These are phyloP conservation scores for Exophiala lecanii-corni DNA, from an alignment of 2,329 filamentous ascomycete genomes.

Conservation along the genomic window DNA sequence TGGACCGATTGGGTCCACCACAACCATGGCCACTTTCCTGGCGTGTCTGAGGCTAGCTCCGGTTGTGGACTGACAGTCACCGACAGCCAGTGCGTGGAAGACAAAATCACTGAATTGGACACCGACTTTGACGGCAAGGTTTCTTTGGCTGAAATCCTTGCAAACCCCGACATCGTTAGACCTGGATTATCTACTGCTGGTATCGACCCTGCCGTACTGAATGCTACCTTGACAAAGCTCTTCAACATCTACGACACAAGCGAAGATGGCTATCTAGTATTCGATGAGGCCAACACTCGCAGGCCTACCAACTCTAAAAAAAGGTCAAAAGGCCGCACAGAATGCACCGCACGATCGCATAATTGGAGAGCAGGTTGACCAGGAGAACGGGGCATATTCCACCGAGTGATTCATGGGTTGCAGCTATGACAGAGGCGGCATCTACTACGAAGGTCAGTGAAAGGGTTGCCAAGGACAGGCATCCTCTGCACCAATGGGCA, in stretches of 20 bases:
- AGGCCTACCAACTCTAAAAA: background rate
- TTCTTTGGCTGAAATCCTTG: constrained; percentile 4
- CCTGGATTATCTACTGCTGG: background rate
- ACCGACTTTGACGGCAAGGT: constrained; percentile 1
- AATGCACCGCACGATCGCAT: background rate
- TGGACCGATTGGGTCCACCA: constrained; percentile 1
- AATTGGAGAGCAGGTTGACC: background rate
- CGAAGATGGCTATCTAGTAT: constrained; percentile 1
- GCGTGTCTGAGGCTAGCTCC: background rate
- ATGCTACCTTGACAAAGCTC: background rate
- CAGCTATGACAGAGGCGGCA: background rate
- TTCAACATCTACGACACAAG: constrained; percentile 5
- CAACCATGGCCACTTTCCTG: background rate
- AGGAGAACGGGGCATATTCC: background rate
- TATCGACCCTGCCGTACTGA: background rate
- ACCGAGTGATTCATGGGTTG: background rate
- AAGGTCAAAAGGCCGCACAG: background rate
- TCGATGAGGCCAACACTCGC: constrained; percentile 1
- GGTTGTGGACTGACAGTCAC: background rate
- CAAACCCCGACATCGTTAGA: constrained; percentile 2
- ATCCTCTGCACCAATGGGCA: too few species aligned
- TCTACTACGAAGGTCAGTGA: too few species aligned
- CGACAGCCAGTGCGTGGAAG: constrained; percentile 1
- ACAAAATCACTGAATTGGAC: constrained; percentile 4
- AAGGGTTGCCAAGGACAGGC: too few species aligned